Evolutionary conservation across 805 yeast species (phyloP).

Genomic region (Deakozyma indianensis): DNA sequence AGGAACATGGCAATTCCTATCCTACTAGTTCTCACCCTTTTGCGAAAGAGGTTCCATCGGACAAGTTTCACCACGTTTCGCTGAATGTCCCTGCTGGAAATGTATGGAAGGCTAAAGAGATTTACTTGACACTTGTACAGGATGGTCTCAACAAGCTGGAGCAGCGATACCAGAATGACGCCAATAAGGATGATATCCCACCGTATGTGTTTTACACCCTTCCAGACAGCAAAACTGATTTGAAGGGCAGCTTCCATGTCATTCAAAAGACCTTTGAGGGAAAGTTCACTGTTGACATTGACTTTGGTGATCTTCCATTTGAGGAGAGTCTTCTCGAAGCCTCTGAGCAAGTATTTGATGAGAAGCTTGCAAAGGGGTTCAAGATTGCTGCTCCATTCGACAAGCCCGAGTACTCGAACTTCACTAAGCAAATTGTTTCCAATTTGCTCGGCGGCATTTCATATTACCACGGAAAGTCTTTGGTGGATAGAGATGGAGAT

Average conservation of each 20-base stretch:
- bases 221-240: conserved; percentile 37
- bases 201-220: conserved; percentile 33
- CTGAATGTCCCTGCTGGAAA: conserved; percentile 56
- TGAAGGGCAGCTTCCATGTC: conserved; percentile 65
- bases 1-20: conserved; percentile 28
- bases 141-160: conserved; percentile 45
- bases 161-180: conserved; percentile 19
- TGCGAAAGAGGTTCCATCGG: conserved; percentile 13
- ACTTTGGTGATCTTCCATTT: conserved; percentile 33
- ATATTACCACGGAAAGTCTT: conserved; percentile 69
- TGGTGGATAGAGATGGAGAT: conserved; percentile 63
- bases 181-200: conserved; percentile 17
- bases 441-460: conserved; percentile 84
- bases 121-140: conserved; percentile 53
- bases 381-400: conserved; percentile 39
- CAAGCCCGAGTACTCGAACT: conserved; percentile 27
- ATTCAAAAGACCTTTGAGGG: conserved; percentile 69
- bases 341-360: conserved; percentile 28
- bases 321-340: conserved; percentile 18
- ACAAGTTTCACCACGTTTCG: conserved; percentile 49
- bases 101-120: conserved; percentile 67
- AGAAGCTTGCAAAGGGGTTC: conserved; percentile 6
- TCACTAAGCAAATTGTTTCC: conserved; percentile 69
- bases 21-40: conserved; percentile 38
- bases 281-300: conserved; percentile 56